phyloP scores from a whole-genome alignment of 345 rosid genomes.

The Pistacia vera region DNA sequence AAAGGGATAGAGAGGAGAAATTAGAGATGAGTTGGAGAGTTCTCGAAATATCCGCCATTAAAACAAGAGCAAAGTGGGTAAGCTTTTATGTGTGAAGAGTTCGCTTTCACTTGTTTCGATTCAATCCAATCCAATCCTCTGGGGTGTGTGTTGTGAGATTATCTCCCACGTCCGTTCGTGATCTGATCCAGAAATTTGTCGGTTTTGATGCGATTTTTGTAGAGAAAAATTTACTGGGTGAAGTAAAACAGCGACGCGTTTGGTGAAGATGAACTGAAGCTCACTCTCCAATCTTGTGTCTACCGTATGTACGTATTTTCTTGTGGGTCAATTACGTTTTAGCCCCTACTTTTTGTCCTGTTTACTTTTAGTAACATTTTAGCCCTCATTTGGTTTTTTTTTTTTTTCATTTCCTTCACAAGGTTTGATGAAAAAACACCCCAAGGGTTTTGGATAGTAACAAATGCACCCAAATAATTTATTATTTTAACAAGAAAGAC shows the following conservation, averaged over 20 bases:
- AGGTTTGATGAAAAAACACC: too few relatives aligned
- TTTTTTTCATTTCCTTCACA: too few relatives aligned
- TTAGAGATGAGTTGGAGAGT: background rate
- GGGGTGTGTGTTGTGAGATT: background rate
- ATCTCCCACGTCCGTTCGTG: slow-evolving; percentile 34
- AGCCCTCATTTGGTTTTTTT: too few relatives aligned
- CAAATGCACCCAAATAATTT: too few relatives aligned
- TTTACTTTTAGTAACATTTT: too few relatives aligned
- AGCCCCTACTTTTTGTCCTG: too few relatives aligned
- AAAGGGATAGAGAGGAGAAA: background rate
- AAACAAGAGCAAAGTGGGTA: background rate
- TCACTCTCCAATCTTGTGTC: background rate
- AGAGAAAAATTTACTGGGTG: background rate
- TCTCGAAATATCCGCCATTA: slow-evolving; percentile 33
- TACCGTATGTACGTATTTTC: background rate
- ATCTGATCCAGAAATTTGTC: slow-evolving; percentile 3
- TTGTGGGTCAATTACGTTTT: too few relatives aligned
- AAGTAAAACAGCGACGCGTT: background rate
- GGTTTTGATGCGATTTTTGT: background rate
- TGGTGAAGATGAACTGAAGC: background rate
- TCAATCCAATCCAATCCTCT: background rate
- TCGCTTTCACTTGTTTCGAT: background rate
- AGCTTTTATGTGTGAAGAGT: background rate
- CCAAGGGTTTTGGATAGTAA: too few relatives aligned
- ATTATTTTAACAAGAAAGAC: too few relatives aligned